Conservation (phyloP, 208 protist genomes). For the Wallacemonas sp. region DNA sequence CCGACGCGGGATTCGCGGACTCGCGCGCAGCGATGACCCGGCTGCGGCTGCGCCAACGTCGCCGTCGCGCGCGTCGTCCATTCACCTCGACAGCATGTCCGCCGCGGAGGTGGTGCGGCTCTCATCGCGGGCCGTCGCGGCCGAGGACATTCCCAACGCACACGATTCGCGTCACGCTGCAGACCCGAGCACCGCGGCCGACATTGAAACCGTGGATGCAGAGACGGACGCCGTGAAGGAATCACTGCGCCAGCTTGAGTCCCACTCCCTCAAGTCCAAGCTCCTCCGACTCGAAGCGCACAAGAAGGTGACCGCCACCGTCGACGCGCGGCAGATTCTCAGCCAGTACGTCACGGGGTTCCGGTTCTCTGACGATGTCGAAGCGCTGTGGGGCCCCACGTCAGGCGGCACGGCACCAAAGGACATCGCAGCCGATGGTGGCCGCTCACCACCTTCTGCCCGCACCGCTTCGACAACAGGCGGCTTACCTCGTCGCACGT, state of each 20-base stretch:
- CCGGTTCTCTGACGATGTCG: conserved; percentile 47
- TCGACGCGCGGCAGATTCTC: conserved; percentile 42
- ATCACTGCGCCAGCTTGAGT: conserved; percentile 36
- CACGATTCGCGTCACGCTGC: neutral
- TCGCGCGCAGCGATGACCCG: neutral
- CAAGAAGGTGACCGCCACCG: conserved; percentile 30
- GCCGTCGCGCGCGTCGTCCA: neutral
- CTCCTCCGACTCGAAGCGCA: conserved; percentile 60
- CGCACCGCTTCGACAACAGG: neutral
- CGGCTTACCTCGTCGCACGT: neutral
- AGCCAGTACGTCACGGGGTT: conserved; percentile 35
- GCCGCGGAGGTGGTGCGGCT: conserved; percentile 27
- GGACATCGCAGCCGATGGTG: neutral
- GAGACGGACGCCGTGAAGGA: conserved; percentile 43
- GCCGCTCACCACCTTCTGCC: neutral
- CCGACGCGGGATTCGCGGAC: conserved; percentile 3
- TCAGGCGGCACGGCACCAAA: neutral
- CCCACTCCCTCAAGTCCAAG: conserved; percentile 50
- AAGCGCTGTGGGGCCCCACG: conserved; percentile 45
- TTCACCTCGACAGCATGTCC: neutral
- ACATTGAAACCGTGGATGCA: conserved; percentile 30
- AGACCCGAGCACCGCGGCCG: neutral
- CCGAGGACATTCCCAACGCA: conserved; percentile 9
- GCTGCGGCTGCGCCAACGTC: too few species aligned
- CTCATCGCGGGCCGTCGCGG: conserved; percentile 21